phyloP scores from a whole-genome alignment of 179 eudicot genomes.

The Pouteria campechiana region DNA sequence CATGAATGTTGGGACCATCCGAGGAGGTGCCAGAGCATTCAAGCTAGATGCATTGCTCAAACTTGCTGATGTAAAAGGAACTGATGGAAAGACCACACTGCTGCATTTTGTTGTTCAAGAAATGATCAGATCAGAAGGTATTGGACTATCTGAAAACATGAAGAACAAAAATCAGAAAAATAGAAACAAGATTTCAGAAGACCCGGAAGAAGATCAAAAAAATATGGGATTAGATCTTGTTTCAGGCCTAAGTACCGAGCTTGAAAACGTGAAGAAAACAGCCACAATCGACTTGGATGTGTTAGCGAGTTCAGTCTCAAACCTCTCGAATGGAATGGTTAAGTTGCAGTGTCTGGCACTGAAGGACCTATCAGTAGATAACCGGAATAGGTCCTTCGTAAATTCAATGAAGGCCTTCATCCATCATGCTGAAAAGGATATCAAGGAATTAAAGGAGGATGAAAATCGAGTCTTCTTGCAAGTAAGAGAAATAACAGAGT shows the following conservation, averaged over 20 bases:
- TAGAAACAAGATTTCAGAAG: slow-evolving; percentile 31
- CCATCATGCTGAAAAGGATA: slow-evolving; percentile 38
- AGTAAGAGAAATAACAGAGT: slow-evolving; percentile 63
- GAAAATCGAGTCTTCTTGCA: slow-evolving; percentile 55
- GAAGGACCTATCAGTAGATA: slow-evolving; percentile 24
- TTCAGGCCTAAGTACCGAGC: slow-evolving; percentile 72
- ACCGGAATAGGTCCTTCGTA: slow-evolving; percentile 36
- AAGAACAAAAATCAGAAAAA: slow-evolving; percentile 59
- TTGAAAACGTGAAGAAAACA: slow-evolving; percentile 86
- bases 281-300: slow-evolving; percentile 87
- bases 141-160: slow-evolving; percentile 76
- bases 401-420: slow-evolving; percentile 46
- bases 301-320: slow-evolving; percentile 72
- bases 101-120: slow-evolving; percentile 97
- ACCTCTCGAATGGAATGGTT: slow-evolving; percentile 57
- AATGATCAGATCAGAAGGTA: slow-evolving; percentile 71
- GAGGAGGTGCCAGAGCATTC: slow-evolving; percentile 97
- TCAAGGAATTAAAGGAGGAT: slow-evolving; percentile 57
- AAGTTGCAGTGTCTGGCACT: slow-evolving; percentile 35
- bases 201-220: slow-evolving; percentile 62
- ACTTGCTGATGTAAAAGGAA: slow-evolving; percentile 91
- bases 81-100: slow-evolving; percentile 85
- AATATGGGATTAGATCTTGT: slow-evolving; percentile 93
- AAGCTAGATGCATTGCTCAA: slow-evolving; percentile 93
- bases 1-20: slow-evolving; percentile 88